Evolutionary conservation across 106 monocot species (phyloP).

Genomic region (Dendrobium chrysotoxum): DNA sequence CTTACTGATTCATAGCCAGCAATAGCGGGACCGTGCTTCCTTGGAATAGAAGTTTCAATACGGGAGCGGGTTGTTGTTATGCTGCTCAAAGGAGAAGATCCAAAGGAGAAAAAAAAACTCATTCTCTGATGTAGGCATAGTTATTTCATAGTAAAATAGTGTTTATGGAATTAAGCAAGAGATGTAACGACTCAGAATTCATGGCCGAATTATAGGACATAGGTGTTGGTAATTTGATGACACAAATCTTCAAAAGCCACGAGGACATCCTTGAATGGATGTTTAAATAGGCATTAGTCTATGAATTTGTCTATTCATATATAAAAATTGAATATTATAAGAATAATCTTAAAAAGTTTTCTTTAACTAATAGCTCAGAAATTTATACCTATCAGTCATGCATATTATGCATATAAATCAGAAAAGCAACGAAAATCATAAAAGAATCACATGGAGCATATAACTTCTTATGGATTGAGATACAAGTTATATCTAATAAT

Average conservation of each 20-base stretch:
- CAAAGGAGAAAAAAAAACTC: neutral
- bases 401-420: neutral
- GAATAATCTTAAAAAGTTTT: neutral
- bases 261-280: neutral
- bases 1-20: constrained; percentile 96
- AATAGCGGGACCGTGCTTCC: constrained; percentile 94
- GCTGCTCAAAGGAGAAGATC: constrained; percentile 36
- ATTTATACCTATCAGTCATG: neutral
- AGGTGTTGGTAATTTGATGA: neutral
- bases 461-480: no score
- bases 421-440: neutral
- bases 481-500: no score
- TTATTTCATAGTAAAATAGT: neutral
- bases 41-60: constrained; percentile 87
- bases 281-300: neutral
- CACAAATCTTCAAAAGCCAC: neutral
- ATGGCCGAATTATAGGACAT: neutral
- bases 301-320: neutral
- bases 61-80: constrained; percentile 78
- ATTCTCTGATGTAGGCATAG: neutral
- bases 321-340: neutral
- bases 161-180: neutral
- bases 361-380: neutral
- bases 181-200: neutral
- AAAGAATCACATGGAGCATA: no score